These are phyloP conservation scores for Colletotrichum chlorophyti DNA, from an alignment of 2,329 filamentous ascomycete genomes.

Conservation along the genomic window DNA sequence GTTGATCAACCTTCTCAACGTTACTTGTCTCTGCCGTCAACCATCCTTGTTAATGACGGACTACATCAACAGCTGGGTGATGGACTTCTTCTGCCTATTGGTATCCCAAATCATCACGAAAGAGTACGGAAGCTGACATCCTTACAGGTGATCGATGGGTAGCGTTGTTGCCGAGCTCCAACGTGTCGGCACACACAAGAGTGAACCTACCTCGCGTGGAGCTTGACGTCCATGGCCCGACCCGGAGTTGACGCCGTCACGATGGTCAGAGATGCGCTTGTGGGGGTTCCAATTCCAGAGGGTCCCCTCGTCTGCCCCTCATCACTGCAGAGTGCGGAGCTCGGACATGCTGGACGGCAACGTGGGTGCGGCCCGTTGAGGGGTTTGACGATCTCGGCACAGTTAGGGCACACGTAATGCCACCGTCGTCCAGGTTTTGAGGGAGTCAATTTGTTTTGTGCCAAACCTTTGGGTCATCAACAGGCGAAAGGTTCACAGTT, in stretches of 20 bases:
- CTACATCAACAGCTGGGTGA: not conserved
- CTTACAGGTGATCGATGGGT: not conserved
- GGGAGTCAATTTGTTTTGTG: too few relatives aligned
- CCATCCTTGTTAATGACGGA: not conserved
- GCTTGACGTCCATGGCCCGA: slow-evolving; percentile 12
- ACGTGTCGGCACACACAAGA: too few relatives aligned
- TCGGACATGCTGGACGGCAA: not conserved
- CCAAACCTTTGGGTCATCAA: too few relatives aligned
- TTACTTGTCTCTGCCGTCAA: not conserved
- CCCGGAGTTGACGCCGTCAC: slow-evolving; percentile 6
- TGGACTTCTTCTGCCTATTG: too few relatives aligned
- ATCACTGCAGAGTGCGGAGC: slow-evolving; percentile 16
- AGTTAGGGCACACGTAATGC: too few relatives aligned
- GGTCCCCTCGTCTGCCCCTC: slow-evolving; percentile 2
- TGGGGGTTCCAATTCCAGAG: slow-evolving; percentile 12
- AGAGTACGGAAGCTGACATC: not conserved
- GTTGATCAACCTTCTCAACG: too few relatives aligned
- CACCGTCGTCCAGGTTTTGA: too few relatives aligned
- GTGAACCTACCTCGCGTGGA: not conserved
- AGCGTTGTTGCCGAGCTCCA: too few relatives aligned
- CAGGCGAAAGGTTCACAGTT: too few relatives aligned
- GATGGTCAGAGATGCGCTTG: slow-evolving; percentile 13
- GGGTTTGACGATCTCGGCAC: not conserved
- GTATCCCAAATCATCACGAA: not conserved
- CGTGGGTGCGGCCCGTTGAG: not conserved